phyloP scores from a whole-genome alignment of 306 rosid genomes.

The Quercus berberidifolia region DNA sequence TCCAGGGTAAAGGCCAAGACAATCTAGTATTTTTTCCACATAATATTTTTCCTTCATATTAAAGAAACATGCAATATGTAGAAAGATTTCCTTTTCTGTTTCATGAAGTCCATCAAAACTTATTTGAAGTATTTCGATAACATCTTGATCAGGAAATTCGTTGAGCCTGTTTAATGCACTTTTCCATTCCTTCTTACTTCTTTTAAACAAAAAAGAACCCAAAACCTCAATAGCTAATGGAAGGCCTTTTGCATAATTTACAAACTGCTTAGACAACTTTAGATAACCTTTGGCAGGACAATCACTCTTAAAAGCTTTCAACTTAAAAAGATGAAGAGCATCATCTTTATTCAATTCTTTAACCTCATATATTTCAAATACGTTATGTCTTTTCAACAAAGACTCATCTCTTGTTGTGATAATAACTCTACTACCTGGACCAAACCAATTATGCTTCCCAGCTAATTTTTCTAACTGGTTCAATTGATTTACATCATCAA shows the following conservation, averaged over 20 bases:
- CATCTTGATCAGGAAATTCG: conserved; percentile 2
- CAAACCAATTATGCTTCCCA: too few relatives aligned
- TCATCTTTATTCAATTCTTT: conserved; percentile 2
- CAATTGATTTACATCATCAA: too few relatives aligned
- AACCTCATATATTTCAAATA: not conserved
- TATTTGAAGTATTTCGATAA: conserved; percentile 20
- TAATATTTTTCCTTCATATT: conserved; percentile 25
- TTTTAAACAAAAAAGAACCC: conserved; percentile 28
- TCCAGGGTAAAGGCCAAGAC: conserved; percentile 18
- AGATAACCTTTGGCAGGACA: conserved; percentile 20
- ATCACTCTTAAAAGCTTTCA: conserved; percentile 30
- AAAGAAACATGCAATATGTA: conserved; percentile 37
- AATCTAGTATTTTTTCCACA: conserved; percentile 23
- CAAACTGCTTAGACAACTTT: conserved; percentile 20
- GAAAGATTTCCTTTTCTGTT: conserved; percentile 9
- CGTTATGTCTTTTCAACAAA: conserved; percentile 22
- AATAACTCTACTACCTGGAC: too few relatives aligned
- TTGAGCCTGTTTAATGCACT: conserved; percentile 18
- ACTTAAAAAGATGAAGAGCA: conserved; percentile 25
- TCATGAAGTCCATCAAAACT: conserved; percentile 29
- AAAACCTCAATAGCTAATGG: conserved; percentile 34
- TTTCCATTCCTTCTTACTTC: conserved; percentile 24
- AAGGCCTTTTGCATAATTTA: conserved; percentile 28
- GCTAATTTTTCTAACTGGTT: too few relatives aligned
- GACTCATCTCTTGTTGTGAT: conserved; percentile 16